Percentiles rank a stretch among this genome's conserved stretches.
phyloP scores from a whole-genome alignment of 345 rosid species.

The Rhodamnia argentea region DNA sequence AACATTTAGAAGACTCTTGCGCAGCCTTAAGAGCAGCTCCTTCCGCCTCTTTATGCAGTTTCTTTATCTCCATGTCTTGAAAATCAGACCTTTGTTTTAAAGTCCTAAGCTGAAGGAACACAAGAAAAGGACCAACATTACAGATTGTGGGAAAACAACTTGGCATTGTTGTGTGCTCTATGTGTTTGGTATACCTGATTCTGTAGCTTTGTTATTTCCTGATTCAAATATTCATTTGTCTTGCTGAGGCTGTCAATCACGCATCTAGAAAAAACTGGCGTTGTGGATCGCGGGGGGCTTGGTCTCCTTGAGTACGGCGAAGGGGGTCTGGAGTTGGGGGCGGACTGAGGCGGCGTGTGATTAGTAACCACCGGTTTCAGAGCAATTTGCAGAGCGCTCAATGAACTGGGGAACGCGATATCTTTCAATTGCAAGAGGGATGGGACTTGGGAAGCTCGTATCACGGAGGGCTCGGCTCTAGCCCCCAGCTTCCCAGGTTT shows the following conservation, averaged over 20 bases:
- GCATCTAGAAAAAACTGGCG: constrained; percentile 55
- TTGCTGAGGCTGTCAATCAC: constrained; percentile 77
- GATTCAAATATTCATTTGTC: constrained; percentile 71
- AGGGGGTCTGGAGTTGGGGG: constrained; percentile 36
- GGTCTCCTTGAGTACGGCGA: constrained; percentile 59
- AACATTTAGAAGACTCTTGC: constrained; percentile 43
- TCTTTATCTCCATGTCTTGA: constrained; percentile 57
- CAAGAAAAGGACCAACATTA: not conserved
- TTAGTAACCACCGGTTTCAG: constrained; percentile 32
- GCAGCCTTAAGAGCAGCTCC: constrained; percentile 39
- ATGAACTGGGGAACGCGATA: constrained; percentile 63
- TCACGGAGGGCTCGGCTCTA: constrained; percentile 36
- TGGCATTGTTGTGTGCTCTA: not conserved
- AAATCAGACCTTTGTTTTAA: constrained; percentile 55
- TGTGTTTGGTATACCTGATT: constrained; percentile 37
- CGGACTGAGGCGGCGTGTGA: constrained; percentile 19
- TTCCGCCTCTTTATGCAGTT: constrained; percentile 30
- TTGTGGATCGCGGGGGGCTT: constrained; percentile 52
- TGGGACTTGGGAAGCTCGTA: constrained; percentile 75
- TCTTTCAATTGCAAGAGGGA: constrained; percentile 54
- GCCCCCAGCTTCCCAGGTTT: constrained; percentile 44
- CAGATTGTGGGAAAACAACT: not conserved
- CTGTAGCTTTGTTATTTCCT: constrained; percentile 63
- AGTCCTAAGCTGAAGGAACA: constrained; percentile 37
- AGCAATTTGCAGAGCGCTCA: constrained; percentile 53